phyloP scores from a whole-genome alignment of 805 yeast species.

The Saccharomycopsis fodiens region DNA sequence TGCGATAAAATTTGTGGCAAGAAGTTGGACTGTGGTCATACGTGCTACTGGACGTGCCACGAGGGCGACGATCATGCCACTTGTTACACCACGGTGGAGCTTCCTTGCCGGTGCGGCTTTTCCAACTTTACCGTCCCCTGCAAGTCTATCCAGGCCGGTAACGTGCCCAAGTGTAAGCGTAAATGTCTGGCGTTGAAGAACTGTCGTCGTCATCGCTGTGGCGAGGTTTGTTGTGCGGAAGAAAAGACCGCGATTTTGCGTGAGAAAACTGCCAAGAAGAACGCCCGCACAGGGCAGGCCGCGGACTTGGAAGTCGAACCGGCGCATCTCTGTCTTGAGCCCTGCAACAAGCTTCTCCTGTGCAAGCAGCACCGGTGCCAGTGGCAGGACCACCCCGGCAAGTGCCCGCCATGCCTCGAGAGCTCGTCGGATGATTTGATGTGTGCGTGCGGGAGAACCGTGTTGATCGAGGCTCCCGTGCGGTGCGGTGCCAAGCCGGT shows the following conservation, averaged over 20 bases:
- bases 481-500: constrained; percentile 57
- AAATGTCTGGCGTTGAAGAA: constrained; percentile 69
- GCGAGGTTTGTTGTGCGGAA: constrained; percentile 57
- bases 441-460: constrained; percentile 76
- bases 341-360: constrained; percentile 52
- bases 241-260: constrained; percentile 49
- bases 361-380: constrained; percentile 68
- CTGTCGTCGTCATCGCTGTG: constrained; percentile 77
- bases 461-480: constrained; percentile 66
- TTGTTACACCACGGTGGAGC: constrained; percentile 47
- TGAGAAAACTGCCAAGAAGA: constrained; percentile 41
- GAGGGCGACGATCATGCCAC: constrained; percentile 63
- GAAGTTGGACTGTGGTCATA: constrained; percentile 60
- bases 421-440: constrained; percentile 71
- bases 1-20: constrained; percentile 65
- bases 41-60: constrained; percentile 66
- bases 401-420: constrained; percentile 74
- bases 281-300: constrained; percentile 24
- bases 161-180: constrained; percentile 53
- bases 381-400: constrained; percentile 70
- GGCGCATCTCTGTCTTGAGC: constrained; percentile 60
- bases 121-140: constrained; percentile 58
- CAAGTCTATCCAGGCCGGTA: constrained; percentile 41
- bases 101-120: constrained; percentile 57
- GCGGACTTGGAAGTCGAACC: constrained; percentile 55